Conservation (phyloP, 306 rosid species). For the Canavalia gladiata region DNA sequence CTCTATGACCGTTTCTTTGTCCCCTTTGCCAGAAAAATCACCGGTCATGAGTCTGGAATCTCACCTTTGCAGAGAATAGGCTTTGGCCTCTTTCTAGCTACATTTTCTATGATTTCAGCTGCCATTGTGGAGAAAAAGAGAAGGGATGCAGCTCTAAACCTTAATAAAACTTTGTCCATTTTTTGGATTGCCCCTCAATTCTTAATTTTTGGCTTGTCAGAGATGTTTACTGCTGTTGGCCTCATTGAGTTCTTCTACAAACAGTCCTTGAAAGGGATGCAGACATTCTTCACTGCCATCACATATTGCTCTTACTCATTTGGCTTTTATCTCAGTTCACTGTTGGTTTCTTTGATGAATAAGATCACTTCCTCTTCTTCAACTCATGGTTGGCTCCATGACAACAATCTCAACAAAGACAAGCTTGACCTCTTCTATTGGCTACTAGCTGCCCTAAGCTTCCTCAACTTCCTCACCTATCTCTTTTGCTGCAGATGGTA, state of each 20-base stretch:
- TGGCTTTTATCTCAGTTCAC: constrained; percentile 83
- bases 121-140: constrained; percentile 84
- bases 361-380: constrained; percentile 65
- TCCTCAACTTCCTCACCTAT: constrained; percentile 81
- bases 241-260: constrained; percentile 90
- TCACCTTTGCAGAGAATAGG: constrained; percentile 85
- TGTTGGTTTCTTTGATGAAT: constrained; percentile 76
- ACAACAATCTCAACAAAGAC: constrained; percentile 79
- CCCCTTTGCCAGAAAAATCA: constrained; percentile 80
- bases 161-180: constrained; percentile 65
- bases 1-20: constrained; percentile 83
- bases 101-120: constrained; percentile 94
- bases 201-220: constrained; percentile 91
- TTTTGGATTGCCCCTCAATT: constrained; percentile 98
- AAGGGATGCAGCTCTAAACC: constrained; percentile 66
- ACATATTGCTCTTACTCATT: constrained; percentile 91
- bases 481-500: constrained; percentile 81
- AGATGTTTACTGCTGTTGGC: constrained; percentile 90
- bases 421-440: constrained; percentile 88
- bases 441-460: constrained; percentile 74
- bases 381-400: constrained; percentile 72
- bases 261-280: constrained; percentile 80
- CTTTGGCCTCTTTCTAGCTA: constrained; percentile 79
- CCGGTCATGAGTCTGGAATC: constrained; percentile 87
- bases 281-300: constrained; percentile 82